Evolutionary conservation across 2,329 filamentous ascomycete species (phyloP), one percentile per base, ranked within the genome.

Genomic region (Paraphoma chrysanthemicola): DNA sequence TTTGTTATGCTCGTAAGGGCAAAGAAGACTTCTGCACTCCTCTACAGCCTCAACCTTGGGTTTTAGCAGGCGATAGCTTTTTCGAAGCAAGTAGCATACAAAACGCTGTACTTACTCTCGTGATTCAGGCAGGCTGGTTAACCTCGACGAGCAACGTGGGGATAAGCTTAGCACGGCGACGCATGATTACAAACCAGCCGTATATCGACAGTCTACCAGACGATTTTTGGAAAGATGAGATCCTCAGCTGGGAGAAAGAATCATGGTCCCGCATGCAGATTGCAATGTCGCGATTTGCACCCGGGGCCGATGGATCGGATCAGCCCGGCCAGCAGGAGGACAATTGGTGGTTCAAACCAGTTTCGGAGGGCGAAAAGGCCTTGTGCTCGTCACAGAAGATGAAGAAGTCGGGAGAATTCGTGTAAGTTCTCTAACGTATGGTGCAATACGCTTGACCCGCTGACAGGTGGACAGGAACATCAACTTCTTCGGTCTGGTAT

Each of bases 401-500:
- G 62, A 30, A 48, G 10, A 64, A 64, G n/a, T 28, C 60, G 4
- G 64, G 64, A 28, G 50, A 54, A 1, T 60, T 69, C 11, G 63
- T 60, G 53, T 63, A 51, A 58, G 60, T 53, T 2, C 42, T 23
- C 33, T n/a, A 17, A 16, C 30, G 9, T 36, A 23, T 17, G 11
- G 12, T 8, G n/a, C 4, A 4, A 11, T n/a, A 8, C 8, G 8
- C 30, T 11, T 11, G 33, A 38, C 33, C 33, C 10, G 23, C 48
- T 48, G 12, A 59, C 14, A 29, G 9, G 41, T 23, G 18, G 18
- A 16, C 38, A 66, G 61, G 2, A 67, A 66, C 53, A 57, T 68
- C 33, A 67, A 67, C 41, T 55, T 63, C 29, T 68, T 70, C 39
- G 67, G 53, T 4, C 55, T 70, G 2, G 48, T 45, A 12, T 64